These are phyloP conservation scores for Hypoxylon intermedium DNA, from an alignment of 495 filamentous ascomycete genomes.

Conservation along the genomic window DNA sequence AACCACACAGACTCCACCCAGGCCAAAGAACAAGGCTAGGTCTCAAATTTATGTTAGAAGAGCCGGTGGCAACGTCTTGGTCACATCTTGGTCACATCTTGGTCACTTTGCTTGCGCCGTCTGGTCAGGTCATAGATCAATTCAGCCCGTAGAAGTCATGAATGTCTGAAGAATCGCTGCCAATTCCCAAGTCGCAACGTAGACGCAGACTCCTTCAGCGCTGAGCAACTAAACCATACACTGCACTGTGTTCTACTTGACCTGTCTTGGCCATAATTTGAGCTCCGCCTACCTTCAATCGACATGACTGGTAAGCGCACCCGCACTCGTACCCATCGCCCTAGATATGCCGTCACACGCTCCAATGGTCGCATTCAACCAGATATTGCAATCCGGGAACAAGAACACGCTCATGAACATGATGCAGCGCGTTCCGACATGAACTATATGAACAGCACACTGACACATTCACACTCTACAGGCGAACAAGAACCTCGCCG, in stretches of 20 bases:
- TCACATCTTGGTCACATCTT: constrained; percentile 33
- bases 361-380: no score
- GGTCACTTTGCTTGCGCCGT: constrained; percentile 28
- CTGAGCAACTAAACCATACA: constrained; percentile 11
- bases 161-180: constrained; percentile 40
- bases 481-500: constrained; percentile 81
- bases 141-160: constrained; percentile 45
- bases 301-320: constrained; percentile 46
- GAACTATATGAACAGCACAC: no score
- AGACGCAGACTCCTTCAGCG: constrained; percentile 19
- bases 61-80: no score
- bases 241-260: constrained; percentile 5
- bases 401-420: no score
- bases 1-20: neutral
- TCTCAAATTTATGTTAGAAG: constrained; percentile 37
- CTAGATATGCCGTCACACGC: no score
- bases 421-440: no score
- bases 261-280: neutral
- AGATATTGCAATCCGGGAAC: no score
- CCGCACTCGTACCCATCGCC: neutral
- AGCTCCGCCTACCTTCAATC: constrained; percentile 19
- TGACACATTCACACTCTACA: constrained; percentile 11
- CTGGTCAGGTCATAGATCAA: constrained; percentile 36
- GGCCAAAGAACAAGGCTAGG: constrained; percentile 20
- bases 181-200: constrained; percentile 33